A percentile compares a stretch with the other conserved stretches of the same genome.
Conservation (phyloP, 352 stramenopile genomes). For the Phytophthora sansomeana region DNA sequence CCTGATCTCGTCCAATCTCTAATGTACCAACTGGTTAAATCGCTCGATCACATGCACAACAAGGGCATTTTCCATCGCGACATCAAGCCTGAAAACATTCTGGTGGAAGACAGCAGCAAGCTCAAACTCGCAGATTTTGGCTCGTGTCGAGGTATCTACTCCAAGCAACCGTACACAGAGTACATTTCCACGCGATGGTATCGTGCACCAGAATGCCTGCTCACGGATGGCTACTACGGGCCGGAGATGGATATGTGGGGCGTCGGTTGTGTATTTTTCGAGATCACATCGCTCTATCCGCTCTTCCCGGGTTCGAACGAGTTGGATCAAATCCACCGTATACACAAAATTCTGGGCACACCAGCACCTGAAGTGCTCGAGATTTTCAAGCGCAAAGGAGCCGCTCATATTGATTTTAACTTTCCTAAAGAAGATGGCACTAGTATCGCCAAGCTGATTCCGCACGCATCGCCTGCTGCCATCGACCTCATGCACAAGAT, state of each 20-base stretch:
- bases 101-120: slow-evolving; percentile 88
- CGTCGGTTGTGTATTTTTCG: slow-evolving; percentile 96
- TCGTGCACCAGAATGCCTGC: slow-evolving; percentile 93
- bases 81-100: slow-evolving; percentile 97
- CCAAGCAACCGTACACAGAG: slow-evolving; percentile 96
- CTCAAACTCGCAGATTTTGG: slow-evolving; percentile 97
- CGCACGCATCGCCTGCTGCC: slow-evolving; percentile 84
- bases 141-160: slow-evolving; percentile 95
- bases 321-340: slow-evolving; percentile 95
- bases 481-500: slow-evolving; percentile 92
- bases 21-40: slow-evolving; percentile 95
- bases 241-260: slow-evolving; percentile 98
- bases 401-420: slow-evolving; percentile 93
- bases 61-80: slow-evolving; percentile 98
- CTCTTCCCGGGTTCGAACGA: slow-evolving; percentile 96
- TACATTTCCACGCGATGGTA: slow-evolving; percentile 98
- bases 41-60: slow-evolving; percentile 97
- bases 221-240: slow-evolving; percentile 96
- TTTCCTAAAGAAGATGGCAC: slow-evolving; percentile 91
- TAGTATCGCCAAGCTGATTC: slow-evolving; percentile 87
- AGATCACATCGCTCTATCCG: slow-evolving; percentile 95
- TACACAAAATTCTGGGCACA: slow-evolving; percentile 96
- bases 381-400: slow-evolving; percentile 92
- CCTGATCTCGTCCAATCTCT: slow-evolving; percentile 80
- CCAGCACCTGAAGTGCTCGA: slow-evolving; percentile 85